These are phyloP conservation scores for Chlorella vulgaris DNA, from an alignment of 139 green algal genomes.

Conservation along the genomic window DNA sequence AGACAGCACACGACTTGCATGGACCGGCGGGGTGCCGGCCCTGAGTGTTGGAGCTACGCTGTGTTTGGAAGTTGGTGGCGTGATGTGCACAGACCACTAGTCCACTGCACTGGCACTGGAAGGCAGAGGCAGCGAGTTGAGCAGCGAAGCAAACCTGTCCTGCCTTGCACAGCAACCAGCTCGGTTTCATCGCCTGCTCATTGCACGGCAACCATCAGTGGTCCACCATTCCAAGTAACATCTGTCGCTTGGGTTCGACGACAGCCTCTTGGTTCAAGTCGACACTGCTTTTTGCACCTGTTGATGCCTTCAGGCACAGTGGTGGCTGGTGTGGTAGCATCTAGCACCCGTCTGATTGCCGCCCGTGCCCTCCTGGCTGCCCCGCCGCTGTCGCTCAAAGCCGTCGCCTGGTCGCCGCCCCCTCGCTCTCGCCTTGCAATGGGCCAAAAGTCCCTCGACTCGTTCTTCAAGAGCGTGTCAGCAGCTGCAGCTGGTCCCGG, in stretches of 20 bases:
- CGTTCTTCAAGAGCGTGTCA: slow-evolving; percentile 26
- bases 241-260: too few species aligned
- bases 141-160: too few species aligned
- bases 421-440: slow-evolving; percentile 20
- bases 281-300: too few species aligned
- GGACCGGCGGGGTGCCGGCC: background rate
- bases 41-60: background rate
- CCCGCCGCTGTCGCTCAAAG: background rate
- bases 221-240: too few species aligned
- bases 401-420: too few species aligned
- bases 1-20: background rate
- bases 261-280: too few species aligned
- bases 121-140: too few species aligned
- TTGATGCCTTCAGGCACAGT: background rate
- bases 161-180: too few species aligned
- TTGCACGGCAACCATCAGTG: too few species aligned
- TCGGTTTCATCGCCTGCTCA: too few species aligned
- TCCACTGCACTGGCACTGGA: too few species aligned
- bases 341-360: background rate
- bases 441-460: slow-evolving; percentile 38
- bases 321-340: background rate
- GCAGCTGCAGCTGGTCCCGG: background rate
- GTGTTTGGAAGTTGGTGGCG: background rate
- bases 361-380: background rate
- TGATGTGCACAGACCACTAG: too few species aligned